A percentile compares a stretch with the other conserved stretches of the same genome.
These are phyloP conservation scores for Eutrema yunnanense DNA, from an alignment of 345 rosid genomes.

Conservation along the genomic window DNA sequence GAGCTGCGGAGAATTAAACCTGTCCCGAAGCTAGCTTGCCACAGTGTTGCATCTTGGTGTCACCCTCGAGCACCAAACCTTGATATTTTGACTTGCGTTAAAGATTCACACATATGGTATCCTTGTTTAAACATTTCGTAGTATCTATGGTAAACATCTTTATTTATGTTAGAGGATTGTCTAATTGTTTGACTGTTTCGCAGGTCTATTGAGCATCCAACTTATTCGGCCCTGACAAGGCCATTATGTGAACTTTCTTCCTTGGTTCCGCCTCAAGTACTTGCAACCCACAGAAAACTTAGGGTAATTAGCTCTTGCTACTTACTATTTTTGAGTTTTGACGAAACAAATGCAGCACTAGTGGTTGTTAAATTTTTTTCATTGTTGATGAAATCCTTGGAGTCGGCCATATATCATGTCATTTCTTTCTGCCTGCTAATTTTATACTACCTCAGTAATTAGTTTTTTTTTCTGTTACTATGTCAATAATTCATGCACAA, in stretches of 20 bases:
- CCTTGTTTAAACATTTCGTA: not conserved
- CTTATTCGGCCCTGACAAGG: constrained; percentile 94
- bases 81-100: constrained; percentile 87
- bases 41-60: constrained; percentile 99
- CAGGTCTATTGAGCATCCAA: constrained; percentile 99
- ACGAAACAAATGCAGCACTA: constrained; percentile 2
- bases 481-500: not conserved
- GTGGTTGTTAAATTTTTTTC: not conserved
- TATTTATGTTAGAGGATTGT: constrained; percentile 5
- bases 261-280: constrained; percentile 80
- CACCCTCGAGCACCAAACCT: constrained; percentile 99
- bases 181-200: constrained; percentile 19
- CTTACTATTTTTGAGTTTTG: not conserved
- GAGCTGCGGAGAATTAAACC: constrained; percentile 97
- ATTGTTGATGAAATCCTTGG: not conserved
- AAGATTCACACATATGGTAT: constrained; percentile 99
- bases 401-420: not conserved
- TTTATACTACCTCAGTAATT: not conserved
- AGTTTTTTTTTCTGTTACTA: not conserved
- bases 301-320: constrained; percentile 48
- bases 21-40: constrained; percentile 89
- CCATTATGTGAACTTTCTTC: constrained; percentile 98
- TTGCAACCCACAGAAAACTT: constrained; percentile 89
- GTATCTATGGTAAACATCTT: constrained; percentile 11
- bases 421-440: constrained; percentile 11